A percentile compares a stretch with the other conserved stretches of the same genome.
These are phyloP conservation scores for Ocimum tenuiflorum DNA, from an alignment of 257 asterid species.

Conservation along the genomic window DNA sequence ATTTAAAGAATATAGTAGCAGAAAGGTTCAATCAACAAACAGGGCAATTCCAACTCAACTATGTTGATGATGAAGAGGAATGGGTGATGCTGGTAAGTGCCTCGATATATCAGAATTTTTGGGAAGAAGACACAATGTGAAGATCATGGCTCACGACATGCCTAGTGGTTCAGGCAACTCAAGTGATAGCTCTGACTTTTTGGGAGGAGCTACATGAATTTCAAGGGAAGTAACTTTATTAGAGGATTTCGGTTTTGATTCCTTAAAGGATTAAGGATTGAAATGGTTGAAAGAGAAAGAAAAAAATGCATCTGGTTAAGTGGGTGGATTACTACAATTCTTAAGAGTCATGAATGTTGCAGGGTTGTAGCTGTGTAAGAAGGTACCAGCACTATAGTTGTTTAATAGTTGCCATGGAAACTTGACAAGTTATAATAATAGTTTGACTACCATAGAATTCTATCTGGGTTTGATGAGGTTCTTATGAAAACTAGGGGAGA, in stretches of 20 bases:
- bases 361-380: neutral
- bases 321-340: no score
- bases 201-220: neutral
- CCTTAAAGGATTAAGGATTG: neutral
- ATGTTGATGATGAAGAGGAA: conserved; percentile 86
- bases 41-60: conserved; percentile 74
- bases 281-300: no score
- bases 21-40: conserved; percentile 54
- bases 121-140: conserved; percentile 52
- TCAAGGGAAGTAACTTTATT: neutral
- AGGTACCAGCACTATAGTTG: neutral
- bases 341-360: neutral
- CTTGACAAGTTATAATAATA: no score
- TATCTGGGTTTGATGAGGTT: no score
- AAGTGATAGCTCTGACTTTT: conserved; percentile 48
- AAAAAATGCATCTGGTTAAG: neutral
- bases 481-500: no score
- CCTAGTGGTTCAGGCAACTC: conserved; percentile 47
- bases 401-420: neutral
- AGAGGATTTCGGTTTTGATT: neutral
- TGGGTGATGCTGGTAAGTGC: conserved; percentile 91
- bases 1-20: conserved; percentile 64
- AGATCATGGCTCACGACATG: conserved; percentile 47
- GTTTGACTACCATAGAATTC: no score
- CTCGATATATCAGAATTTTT: no score